These are phyloP conservation scores for Lipomyces yamanashiensis DNA, from an alignment of 805 yeast species.

Conservation along the genomic window DNA sequence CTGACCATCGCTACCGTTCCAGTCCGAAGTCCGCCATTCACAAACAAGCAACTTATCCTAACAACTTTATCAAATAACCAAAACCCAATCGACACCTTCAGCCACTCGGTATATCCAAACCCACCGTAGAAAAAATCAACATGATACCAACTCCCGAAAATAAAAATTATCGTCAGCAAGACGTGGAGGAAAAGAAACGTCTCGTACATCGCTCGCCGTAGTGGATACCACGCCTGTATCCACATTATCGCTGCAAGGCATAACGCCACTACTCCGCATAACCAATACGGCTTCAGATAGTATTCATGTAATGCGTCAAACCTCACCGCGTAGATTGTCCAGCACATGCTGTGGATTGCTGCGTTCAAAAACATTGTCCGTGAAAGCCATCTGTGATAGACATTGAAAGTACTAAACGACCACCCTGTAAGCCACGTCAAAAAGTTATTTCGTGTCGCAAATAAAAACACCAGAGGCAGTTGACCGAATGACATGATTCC, in stretches of 20 bases:
- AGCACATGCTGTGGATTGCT: slow-evolving; percentile 61
- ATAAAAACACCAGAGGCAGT: slow-evolving; percentile 61
- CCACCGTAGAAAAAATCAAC: slow-evolving; percentile 34
- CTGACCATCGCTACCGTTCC: not conserved
- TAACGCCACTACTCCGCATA: slow-evolving; percentile 49
- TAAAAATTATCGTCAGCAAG: slow-evolving; percentile 56
- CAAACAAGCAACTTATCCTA: slow-evolving; percentile 59
- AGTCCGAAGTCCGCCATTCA: not conserved
- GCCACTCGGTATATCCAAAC: slow-evolving; percentile 58
- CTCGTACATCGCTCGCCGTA: slow-evolving; percentile 64
- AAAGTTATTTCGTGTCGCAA: slow-evolving; percentile 76
- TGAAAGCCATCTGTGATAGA: slow-evolving; percentile 68
- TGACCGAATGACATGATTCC: slow-evolving; percentile 39
- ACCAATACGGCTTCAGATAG: slow-evolving; percentile 19
- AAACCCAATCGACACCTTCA: slow-evolving; percentile 60
- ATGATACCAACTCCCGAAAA: slow-evolving; percentile 65
- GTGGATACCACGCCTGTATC: slow-evolving; percentile 54
- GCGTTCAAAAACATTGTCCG: slow-evolving; percentile 54
- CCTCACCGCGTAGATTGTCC: slow-evolving; percentile 51
- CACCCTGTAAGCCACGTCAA: slow-evolving; percentile 65
- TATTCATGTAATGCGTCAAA: slow-evolving; percentile 17
- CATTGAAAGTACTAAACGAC: slow-evolving; percentile 62
- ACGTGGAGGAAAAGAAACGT: slow-evolving; percentile 62
- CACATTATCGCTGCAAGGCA: slow-evolving; percentile 50
- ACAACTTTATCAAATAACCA: slow-evolving; percentile 72